Conservation (phyloP, 345 rosid species). For the Erysimum cheiranthoides region DNA sequence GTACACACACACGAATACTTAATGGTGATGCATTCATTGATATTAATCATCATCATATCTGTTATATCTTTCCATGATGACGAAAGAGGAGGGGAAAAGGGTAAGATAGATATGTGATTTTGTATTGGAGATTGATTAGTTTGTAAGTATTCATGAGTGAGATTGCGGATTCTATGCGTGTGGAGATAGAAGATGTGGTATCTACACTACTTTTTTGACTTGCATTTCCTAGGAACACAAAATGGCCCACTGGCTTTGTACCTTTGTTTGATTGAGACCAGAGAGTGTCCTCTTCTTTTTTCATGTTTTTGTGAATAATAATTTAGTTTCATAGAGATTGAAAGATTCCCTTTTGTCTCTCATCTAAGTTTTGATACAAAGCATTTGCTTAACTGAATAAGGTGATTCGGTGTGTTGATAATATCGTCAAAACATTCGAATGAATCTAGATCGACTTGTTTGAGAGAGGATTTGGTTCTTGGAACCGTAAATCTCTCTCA, state of each 20-base stretch:
- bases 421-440: not conserved
- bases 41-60: slow-evolving; percentile 18
- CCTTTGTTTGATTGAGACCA: not conserved
- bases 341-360: not conserved
- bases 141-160: slow-evolving; percentile 40
- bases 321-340: slow-evolving; percentile 1
- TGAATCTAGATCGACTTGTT: not conserved
- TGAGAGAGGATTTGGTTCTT: slow-evolving; percentile 16
- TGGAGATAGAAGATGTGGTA: slow-evolving; percentile 38
- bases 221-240: slow-evolving; percentile 39
- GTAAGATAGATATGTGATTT: not conserved
- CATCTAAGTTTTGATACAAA: not conserved
- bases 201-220: slow-evolving; percentile 32
- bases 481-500: not conserved
- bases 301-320: slow-evolving; percentile 17
- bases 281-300: not conserved
- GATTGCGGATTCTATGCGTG: slow-evolving; percentile 40
- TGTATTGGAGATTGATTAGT: slow-evolving; percentile 33
- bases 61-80: slow-evolving; percentile 12
- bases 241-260: slow-evolving; percentile 47
- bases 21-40: slow-evolving; percentile 26
- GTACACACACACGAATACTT: slow-evolving; percentile 24
- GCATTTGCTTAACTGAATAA: not conserved
- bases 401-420: not conserved
- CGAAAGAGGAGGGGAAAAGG: not conserved